These are phyloP conservation scores for Truncatella angustata DNA, from an alignment of 2,329 filamentous ascomycete genomes.

Conservation along the genomic window DNA sequence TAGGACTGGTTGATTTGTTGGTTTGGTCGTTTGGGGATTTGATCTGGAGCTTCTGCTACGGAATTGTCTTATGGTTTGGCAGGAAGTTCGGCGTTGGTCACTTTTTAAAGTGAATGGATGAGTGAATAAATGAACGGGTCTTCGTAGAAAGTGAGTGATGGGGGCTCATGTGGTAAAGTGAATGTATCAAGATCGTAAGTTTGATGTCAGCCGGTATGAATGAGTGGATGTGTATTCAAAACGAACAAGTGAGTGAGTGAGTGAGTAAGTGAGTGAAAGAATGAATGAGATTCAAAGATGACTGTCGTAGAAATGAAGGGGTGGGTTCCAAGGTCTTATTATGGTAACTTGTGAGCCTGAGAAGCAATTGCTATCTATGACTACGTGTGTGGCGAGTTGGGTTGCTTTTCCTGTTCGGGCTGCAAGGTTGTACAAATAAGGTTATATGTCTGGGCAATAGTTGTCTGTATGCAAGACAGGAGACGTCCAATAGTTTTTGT, in stretches of 20 bases:
- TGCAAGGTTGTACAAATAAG: slow-evolving; percentile 6
- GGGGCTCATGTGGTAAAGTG: neutral
- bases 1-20: neutral
- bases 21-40: neutral
- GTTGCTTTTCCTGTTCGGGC: neutral
- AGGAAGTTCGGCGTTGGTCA: too few species aligned
- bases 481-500: neutral
- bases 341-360: neutral
- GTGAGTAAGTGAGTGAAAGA: neutral
- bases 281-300: too few species aligned
- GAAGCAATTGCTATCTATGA: neutral
- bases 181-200: neutral
- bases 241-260: neutral
- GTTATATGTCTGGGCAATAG: neutral
- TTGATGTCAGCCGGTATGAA: neutral
- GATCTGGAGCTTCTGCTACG: too few species aligned
- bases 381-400: slow-evolving; percentile 3
- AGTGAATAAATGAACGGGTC: too few species aligned
- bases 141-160: neutral
- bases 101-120: too few species aligned
- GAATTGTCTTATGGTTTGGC: too few species aligned
- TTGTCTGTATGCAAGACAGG: neutral
- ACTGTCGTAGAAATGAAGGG: neutral
- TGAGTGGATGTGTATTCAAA: neutral
- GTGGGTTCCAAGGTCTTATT: too few species aligned